A percentile compares a stretch with the other conserved stretches of the same genome.
These are phyloP conservation scores for Protostelium mycophagum DNA, from an alignment of 78 protist genomes.

Conservation along the genomic window DNA sequence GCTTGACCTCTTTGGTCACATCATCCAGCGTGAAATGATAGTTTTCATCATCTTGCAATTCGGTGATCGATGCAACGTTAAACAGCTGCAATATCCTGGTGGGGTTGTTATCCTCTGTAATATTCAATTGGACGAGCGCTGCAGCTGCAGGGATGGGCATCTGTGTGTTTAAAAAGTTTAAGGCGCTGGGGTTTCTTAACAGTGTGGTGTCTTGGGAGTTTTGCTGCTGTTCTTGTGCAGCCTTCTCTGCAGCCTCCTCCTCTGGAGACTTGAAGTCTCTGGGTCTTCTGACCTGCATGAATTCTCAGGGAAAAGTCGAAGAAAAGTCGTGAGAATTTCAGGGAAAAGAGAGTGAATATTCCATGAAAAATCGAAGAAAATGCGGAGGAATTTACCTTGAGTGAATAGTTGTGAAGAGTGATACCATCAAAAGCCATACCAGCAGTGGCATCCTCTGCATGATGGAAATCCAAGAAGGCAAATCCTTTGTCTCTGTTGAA, in stretches of 20 bases:
- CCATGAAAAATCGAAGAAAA: not conserved
- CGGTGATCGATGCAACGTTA: constrained; percentile 41
- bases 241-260: not conserved
- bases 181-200: not conserved
- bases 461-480: constrained; percentile 63
- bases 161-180: not conserved
- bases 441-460: constrained; percentile 62
- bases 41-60: constrained; percentile 36
- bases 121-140: not conserved
- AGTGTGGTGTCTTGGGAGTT: not conserved
- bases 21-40: constrained; percentile 44
- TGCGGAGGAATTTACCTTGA: constrained; percentile 10
- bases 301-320: not conserved
- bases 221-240: not conserved
- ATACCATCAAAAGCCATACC: constrained; percentile 64
- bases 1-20: constrained; percentile 28
- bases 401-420: constrained; percentile 12
- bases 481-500: constrained; percentile 27
- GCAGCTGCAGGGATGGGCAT: not conserved
- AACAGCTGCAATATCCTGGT: constrained; percentile 41
- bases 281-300: constrained; percentile 52
- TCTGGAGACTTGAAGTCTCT: constrained; percentile 36
- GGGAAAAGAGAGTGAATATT: not conserved
- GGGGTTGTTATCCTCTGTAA: constrained; percentile 17
- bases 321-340: not conserved